A percentile compares a stretch with the other conserved stretches of the same genome.
phyloP scores from a whole-genome alignment of 2,329 filamentous ascomycete genomes.

The Penicillium sp. region DNA sequence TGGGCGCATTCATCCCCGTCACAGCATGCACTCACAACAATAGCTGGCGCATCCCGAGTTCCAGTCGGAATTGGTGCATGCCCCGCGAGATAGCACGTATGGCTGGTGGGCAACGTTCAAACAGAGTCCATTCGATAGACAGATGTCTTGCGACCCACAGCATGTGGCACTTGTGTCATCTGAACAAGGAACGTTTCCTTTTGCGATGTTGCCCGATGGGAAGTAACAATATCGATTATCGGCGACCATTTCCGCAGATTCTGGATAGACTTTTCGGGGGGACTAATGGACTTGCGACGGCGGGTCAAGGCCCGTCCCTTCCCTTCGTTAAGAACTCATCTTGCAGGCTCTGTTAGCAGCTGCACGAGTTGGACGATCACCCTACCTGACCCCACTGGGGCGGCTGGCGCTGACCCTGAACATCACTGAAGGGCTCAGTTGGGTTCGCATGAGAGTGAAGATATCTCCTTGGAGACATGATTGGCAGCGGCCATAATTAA shows the following conservation, averaged over 20 bases:
- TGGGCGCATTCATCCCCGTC: background rate
- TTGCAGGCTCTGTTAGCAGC: background rate
- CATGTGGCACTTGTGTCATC: conserved; percentile 1
- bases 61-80: conserved; percentile 1
- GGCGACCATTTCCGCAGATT: background rate
- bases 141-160: background rate
- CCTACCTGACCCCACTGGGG: background rate
- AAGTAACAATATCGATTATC: conserved; percentile 1
- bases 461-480: background rate
- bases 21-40: background rate
- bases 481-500: background rate
- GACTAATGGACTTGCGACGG: background rate
- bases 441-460: background rate
- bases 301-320: background rate
- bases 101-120: background rate
- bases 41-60: background rate
- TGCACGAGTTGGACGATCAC: background rate
- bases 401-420: background rate
- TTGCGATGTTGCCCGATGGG: background rate
- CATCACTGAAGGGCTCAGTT: background rate
- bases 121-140: background rate
- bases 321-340: background rate
- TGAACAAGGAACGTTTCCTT: background rate
- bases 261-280: background rate
- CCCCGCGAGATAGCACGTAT: background rate